phyloP scores from a whole-genome alignment of 805 yeast species.

The Yamadazyma sp. region DNA sequence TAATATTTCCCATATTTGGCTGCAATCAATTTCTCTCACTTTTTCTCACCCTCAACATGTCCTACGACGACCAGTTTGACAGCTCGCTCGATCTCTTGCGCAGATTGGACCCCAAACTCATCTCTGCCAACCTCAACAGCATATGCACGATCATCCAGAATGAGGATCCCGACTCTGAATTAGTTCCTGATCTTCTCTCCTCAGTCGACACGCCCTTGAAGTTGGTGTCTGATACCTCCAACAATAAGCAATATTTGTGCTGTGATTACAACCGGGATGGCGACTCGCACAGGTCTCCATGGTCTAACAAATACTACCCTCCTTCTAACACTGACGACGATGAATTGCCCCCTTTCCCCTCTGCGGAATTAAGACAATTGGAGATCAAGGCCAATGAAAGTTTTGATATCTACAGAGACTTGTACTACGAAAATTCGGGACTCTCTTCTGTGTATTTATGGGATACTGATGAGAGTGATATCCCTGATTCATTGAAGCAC shows the following conservation, averaged over 20 bases:
- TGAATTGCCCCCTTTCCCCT: slow-evolving; percentile 75
- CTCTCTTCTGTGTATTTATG: slow-evolving; percentile 85
- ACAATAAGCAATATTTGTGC: slow-evolving; percentile 70
- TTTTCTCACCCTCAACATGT: slow-evolving; percentile 6
- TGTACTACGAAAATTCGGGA: slow-evolving; percentile 91
- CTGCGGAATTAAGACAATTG: slow-evolving; percentile 61
- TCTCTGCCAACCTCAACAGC: slow-evolving; percentile 32
- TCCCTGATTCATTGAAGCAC: slow-evolving; percentile 30
- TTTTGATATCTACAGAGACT: slow-evolving; percentile 87
- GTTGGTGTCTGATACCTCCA: slow-evolving; percentile 46
- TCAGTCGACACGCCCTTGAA: slow-evolving; percentile 84
- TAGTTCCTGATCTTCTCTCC: slow-evolving; percentile 85
- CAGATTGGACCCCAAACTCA: slow-evolving; percentile 40
- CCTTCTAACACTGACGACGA: slow-evolving; percentile 42
- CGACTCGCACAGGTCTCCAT: slow-evolving; percentile 88
- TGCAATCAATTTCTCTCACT: not conserved
- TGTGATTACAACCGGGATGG: slow-evolving; percentile 97
- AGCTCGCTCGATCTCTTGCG: slow-evolving; percentile 41
- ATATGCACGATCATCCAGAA: slow-evolving; percentile 42
- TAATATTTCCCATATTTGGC: slow-evolving; percentile 1
- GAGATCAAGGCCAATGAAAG: slow-evolving; percentile 86
- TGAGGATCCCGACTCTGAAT: slow-evolving; percentile 36
- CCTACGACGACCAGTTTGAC: slow-evolving; percentile 36
- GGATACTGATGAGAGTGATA: slow-evolving; percentile 65
- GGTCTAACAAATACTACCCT: slow-evolving; percentile 75